Evolutionary conservation across 2,329 filamentous ascomycete species (phyloP), one percentile per base, ranked within the genome.

Genomic region (Lasiodiplodia gonubiensis): DNA sequence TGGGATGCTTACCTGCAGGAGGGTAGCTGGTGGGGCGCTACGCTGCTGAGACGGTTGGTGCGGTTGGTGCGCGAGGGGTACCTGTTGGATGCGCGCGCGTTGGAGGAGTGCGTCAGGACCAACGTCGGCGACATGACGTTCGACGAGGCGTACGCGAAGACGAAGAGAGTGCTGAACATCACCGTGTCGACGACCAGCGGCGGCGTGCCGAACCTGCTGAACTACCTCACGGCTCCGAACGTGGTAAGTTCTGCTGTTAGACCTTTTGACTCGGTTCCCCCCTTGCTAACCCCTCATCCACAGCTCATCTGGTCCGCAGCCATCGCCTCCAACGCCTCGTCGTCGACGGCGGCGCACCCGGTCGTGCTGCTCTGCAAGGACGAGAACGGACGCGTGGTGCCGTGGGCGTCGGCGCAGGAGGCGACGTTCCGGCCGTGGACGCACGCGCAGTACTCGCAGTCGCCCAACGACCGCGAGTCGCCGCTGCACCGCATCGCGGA

Each of bases 51-150:
- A 33, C 88, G 93, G 55, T 75, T 91, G 11, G 83, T 82, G 66
- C 86, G 93, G 54, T 93, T 94, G 74, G 83, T 89, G 60, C 83
- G 83, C 48, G 90, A 94, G 71, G 93, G 93, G 0, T 93, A 96
- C 74, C 91, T 97, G 68, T 85, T 97, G 35, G 93, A 97, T 76
- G 88, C 92, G 3, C 88, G 86, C 49, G 90, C 96, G 11, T 80
- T 98, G 54, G 93, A 96, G 75, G 88, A 94, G 68, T 94, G 92
- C 71, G 90, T 97, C 16, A 86, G 90, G 67, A 88, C 90, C 16
- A 97, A 97, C 71, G 89, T 97, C 16, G 94, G 93, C 11, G 91
- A 97, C 73, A 77, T 97, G 69, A 97, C 94, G 0, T 98, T 98
- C 74, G 92, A 96, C 78, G 94, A 97, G 80, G 94, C 94, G 0